Base-by-base conservation (phyloP, 192 early-diverging fungal species). In the Thamnidium elegans region DNA sequence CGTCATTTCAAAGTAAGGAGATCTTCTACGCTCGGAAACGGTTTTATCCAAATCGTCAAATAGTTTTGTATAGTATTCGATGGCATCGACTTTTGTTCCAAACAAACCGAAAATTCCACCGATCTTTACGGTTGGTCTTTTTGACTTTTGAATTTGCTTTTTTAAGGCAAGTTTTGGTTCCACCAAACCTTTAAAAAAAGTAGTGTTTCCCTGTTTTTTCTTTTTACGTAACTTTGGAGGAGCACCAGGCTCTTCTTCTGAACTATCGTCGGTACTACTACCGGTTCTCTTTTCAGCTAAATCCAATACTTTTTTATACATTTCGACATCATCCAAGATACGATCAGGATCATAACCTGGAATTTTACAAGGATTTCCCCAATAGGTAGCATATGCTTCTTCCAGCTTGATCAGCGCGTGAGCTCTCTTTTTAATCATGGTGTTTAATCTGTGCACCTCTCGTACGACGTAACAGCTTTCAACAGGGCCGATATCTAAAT, bases 301-400 rank as follows among this genome's bases (percentile, higher is more conserved):
- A 10, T 52, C 36, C 1, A 54, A 45, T 15, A 58, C 36, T 42
- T 39, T 60, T 7, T 55, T 42, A 39, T 63, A 50, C 20, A 65
- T 10, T 7, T 79, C 64, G 50, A 71, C 72, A 36, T 77, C 77
- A 4, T 77, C 58, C 36, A 73, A 21, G 7, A 78, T 68, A 48
- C 44, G 30, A 7, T 79, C 78, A 0, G 84, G 85, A 31, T 91
- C 79, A 55, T 92, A 89, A 26, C 80, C 81, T 8, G 77, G 79
- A 31, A 84, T 77, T 20, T 47, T 58, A 31, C 86, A 89, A 0
- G 90, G 90, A 65, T 92, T 92, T 9, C 86, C 87, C 66, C 85
- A 82, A 19, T 85, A 80, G 45, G 67, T 42, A 23, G 64, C 71
- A 58, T 84, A 88, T 4, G 69, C 79, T 10, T 59, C 63, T 68